Percentiles rank a stretch among this genome's conserved stretches.
Conservation (phyloP, 306 rosid species). For the Trifolium fragiferum region DNA sequence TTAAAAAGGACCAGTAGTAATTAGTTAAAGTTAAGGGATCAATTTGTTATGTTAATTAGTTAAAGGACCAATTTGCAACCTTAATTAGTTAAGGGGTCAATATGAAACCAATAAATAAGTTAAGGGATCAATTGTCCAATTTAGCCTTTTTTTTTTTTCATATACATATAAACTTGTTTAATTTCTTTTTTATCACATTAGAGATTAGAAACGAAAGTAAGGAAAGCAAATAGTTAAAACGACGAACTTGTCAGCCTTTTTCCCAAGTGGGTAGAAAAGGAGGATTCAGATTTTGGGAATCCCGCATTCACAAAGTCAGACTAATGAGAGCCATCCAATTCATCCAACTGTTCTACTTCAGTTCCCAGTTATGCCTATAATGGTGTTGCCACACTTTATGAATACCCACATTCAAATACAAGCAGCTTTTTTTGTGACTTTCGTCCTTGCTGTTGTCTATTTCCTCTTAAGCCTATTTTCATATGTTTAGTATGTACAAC, state of each 20-base stretch:
- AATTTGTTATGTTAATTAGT: too few relatives aligned
- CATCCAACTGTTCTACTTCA: background rate
- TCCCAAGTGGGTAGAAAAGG: background rate
- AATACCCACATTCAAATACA: background rate
- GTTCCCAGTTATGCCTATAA: background rate
- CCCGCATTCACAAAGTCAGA: background rate
- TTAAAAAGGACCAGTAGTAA: too few relatives aligned
- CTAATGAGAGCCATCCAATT: background rate
- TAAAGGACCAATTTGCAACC: too few relatives aligned
- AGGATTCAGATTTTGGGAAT: background rate
- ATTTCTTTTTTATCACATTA: background rate
- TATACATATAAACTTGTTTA: background rate
- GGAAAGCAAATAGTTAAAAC: too few relatives aligned
- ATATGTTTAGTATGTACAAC: background rate
- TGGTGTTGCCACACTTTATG: background rate
- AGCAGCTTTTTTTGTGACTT: background rate
- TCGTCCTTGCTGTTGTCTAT: background rate
- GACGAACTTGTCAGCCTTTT: background rate
- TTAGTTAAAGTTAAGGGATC: too few relatives aligned
- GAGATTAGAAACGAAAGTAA: background rate
- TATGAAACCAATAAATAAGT: too few relatives aligned
- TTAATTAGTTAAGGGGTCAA: too few relatives aligned
- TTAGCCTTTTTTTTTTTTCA: too few relatives aligned
- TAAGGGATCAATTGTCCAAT: too few relatives aligned
- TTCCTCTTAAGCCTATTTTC: background rate